Conservation (phyloP, 768 basidiomycete genomes). For the Ephemerocybe angulata region DNA sequence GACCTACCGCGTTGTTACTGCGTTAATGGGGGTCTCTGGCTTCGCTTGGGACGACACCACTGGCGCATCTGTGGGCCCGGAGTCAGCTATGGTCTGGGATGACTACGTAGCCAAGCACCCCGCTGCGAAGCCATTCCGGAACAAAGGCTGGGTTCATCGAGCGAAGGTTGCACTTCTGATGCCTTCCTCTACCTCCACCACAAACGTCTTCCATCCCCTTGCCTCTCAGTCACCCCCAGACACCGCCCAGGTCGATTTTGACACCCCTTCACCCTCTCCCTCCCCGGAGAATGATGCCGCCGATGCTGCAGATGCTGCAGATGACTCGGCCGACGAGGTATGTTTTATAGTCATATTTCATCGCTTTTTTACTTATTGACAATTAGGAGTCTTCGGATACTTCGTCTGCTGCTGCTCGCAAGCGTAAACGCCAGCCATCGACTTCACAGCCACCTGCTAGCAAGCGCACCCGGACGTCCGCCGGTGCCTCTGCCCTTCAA, state of each 20-base stretch:
- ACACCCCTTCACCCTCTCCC: background rate
- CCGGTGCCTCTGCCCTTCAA: constrained; percentile 1
- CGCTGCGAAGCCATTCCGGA: constrained; percentile 19
- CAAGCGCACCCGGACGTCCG: background rate
- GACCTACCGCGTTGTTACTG: constrained; percentile 7
- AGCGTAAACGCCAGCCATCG: background rate
- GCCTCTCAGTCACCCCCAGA: background rate
- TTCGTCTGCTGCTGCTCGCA: background rate
- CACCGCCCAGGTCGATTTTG: background rate
- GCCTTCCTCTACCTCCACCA: constrained; percentile 8
- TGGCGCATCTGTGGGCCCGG: constrained; percentile 2
- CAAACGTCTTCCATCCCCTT: constrained; percentile 11
- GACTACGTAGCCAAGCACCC: constrained; percentile 20
- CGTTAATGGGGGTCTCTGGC: constrained; percentile 6
- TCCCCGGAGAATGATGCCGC: background rate
- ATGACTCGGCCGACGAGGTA: background rate
- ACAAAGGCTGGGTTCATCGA: constrained; percentile 20
- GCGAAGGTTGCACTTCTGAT: constrained; percentile 6
- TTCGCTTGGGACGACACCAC: constrained; percentile 8
- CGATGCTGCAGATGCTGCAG: background rate
- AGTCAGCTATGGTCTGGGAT: constrained; percentile 15
- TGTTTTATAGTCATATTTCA: background rate
- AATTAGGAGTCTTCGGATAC: background rate
- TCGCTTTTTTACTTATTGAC: background rate
- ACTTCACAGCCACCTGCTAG: background rate